phyloP scores from a whole-genome alignment of 2,329 filamentous ascomycete genomes.

The Biscogniauxia marginata region DNA sequence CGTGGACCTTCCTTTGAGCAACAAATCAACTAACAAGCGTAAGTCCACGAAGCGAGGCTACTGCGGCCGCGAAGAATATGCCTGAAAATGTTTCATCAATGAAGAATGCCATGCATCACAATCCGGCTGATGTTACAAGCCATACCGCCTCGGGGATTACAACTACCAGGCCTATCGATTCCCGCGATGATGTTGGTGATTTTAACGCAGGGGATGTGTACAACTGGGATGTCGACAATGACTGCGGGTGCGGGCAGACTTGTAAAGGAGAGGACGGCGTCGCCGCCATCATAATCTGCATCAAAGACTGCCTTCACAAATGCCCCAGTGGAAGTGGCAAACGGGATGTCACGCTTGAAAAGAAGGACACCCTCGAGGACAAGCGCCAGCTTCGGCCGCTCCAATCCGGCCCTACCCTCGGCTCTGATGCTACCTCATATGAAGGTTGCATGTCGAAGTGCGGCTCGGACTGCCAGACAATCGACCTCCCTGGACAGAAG shows the following conservation, averaged over 20 bases:
- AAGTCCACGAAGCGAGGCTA: neutral
- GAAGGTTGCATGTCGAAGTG: neutral
- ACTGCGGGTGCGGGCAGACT: slow-evolving; percentile 15
- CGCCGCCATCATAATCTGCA: slow-evolving; percentile 10
- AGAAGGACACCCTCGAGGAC: neutral
- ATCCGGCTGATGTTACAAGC: too few relatives aligned
- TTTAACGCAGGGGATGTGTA: neutral
- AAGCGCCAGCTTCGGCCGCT: too few relatives aligned
- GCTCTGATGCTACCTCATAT: neutral
- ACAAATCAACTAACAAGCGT: neutral
- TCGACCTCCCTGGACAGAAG: neutral
- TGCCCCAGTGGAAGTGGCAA: neutral
- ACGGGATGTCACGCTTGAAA: neutral
- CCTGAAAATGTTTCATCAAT: too few relatives aligned
- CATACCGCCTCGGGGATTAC: too few relatives aligned
- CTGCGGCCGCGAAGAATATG: neutral
- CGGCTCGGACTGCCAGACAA: neutral
- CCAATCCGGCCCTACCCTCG: neutral
- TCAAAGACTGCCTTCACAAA: slow-evolving; percentile 3
- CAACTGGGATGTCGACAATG: neutral
- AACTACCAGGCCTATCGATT: too few relatives aligned
- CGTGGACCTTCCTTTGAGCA: neutral
- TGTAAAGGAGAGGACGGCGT: slow-evolving; percentile 11
- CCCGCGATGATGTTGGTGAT: neutral
- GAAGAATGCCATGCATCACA: too few relatives aligned